A percentile compares a stretch with the other conserved stretches of the same genome.
phyloP scores from a whole-genome alignment of 2,329 filamentous ascomycete species.

The Colletotrichum aenigma region DNA sequence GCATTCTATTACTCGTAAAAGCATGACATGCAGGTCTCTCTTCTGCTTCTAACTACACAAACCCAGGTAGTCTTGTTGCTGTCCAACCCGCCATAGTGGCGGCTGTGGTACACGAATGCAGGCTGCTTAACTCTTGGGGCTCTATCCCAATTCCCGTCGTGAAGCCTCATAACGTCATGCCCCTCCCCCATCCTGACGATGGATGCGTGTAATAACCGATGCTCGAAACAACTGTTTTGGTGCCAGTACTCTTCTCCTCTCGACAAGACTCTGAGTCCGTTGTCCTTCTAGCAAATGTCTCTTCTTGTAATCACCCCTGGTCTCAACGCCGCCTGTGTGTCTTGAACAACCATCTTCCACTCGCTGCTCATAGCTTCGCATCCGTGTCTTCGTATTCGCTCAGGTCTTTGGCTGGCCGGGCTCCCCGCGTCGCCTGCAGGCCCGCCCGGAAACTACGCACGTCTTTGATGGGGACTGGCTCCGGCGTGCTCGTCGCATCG shows the following conservation, averaged over 20 bases:
- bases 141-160: slow-evolving; percentile 1
- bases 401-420: slow-evolving; percentile 75
- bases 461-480: slow-evolving; percentile 71
- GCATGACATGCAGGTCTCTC: not conserved
- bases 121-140: not conserved
- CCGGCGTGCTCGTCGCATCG: slow-evolving; percentile 33
- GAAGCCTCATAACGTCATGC: slow-evolving; percentile 13
- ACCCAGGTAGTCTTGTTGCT: not conserved
- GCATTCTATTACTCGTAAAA: not conserved
- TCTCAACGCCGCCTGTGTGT: slow-evolving; percentile 3
- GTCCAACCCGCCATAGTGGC: not conserved
- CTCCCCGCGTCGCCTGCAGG: slow-evolving; percentile 73
- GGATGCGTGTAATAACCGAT: not conserved
- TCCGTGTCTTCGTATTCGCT: slow-evolving; percentile 86
- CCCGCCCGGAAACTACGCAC: slow-evolving; percentile 81
- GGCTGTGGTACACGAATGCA: not conserved
- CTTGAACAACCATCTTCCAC: not conserved
- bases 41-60: not conserved
- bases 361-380: slow-evolving; percentile 69
- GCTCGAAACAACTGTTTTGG: not conserved
- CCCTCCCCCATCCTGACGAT: not conserved
- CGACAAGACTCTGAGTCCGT: not conserved
- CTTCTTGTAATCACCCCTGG: not conserved
- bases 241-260: not conserved
- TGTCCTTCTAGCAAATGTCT: slow-evolving; percentile 14